phyloP scores from a whole-genome alignment of 2,329 filamentous ascomycete species.

The Ambrosiella cleistominuta region DNA sequence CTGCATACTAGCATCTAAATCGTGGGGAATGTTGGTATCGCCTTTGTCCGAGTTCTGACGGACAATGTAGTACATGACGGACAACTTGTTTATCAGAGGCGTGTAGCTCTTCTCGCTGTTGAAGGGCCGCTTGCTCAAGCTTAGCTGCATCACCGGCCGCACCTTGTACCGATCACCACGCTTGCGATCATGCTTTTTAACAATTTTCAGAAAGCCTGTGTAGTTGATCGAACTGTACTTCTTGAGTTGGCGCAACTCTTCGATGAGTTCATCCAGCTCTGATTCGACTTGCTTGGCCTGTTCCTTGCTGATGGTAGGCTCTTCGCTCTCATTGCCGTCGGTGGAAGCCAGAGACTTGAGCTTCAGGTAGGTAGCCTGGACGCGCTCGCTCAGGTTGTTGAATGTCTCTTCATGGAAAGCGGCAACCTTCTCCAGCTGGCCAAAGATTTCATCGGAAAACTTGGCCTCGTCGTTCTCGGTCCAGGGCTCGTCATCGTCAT shows the following conservation, averaged over 20 bases:
- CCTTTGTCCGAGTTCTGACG: conserved; percentile 60
- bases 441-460: conserved; percentile 91
- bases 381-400: conserved; percentile 34
- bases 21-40: conserved; percentile 20
- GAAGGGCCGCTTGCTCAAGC: conserved; percentile 74
- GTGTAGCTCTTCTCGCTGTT: conserved; percentile 84
- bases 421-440: conserved; percentile 91
- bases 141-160: conserved; percentile 78
- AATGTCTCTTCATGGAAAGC: conserved; percentile 72
- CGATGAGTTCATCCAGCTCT: conserved; percentile 75
- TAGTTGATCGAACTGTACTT: conserved; percentile 95
- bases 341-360: conserved; percentile 65
- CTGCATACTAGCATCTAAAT: conserved; percentile 28
- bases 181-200: conserved; percentile 97
- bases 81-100: conserved; percentile 75
- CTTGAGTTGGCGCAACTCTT: conserved; percentile 82
- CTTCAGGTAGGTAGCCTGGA: conserved; percentile 44
- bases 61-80: conserved; percentile 89
- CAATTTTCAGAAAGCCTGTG: conserved; percentile 92
- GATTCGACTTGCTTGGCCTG: conserved; percentile 52
- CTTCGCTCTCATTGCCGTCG: conserved; percentile 33
- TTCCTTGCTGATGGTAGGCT: conserved; percentile 28
- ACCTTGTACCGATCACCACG: conserved; percentile 74
- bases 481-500: conserved; percentile 54
- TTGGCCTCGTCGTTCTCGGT: conserved; percentile 84